Percentiles rank a stretch among this genome's conserved stretches.
These are phyloP conservation scores for Microcera coccophila DNA, from an alignment of 2,329 filamentous ascomycete species.

Conservation along the genomic window DNA sequence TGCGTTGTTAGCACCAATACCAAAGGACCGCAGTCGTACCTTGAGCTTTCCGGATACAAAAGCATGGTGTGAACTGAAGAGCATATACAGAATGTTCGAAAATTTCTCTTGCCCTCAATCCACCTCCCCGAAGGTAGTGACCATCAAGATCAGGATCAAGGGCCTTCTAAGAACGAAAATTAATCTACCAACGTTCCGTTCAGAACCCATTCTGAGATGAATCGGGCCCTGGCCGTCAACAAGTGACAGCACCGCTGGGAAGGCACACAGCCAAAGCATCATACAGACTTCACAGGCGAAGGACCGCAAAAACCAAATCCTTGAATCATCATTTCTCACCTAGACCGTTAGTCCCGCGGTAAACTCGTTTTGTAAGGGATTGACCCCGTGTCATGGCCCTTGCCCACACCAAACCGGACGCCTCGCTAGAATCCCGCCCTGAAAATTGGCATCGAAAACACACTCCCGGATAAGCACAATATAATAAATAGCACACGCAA, in stretches of 20 bases:
- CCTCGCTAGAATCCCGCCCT: constrained; percentile 32
- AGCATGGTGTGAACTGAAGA: too few relatives aligned
- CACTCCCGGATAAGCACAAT: constrained; percentile 3
- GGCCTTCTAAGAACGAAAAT: constrained; percentile 39
- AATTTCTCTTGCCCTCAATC: constrained; percentile 40
- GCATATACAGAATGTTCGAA: constrained; percentile 41
- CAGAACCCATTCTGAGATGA: constrained; percentile 66
- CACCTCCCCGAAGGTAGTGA: constrained; percentile 29
- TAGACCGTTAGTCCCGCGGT: background rate
- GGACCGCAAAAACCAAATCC: background rate
- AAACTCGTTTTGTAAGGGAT: constrained; percentile 5
- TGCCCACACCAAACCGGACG: constrained; percentile 28
- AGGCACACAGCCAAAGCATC: background rate
- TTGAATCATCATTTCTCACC: background rate
- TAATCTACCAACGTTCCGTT: constrained; percentile 79
- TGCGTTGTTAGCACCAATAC: too few relatives aligned
- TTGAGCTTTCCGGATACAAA: too few relatives aligned
- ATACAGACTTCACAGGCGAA: background rate
- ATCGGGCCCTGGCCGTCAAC: constrained; percentile 68
- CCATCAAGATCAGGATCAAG: constrained; percentile 25
- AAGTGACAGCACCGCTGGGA: constrained; percentile 67
- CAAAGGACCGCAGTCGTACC: too few relatives aligned
- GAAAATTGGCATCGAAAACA: constrained; percentile 17
- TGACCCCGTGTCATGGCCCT: constrained; percentile 15
- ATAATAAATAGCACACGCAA: constrained; percentile 10